Conservation (phyloP, 2,329 filamentous ascomycete genomes). For the Hymenoscyphus fructigenus region DNA sequence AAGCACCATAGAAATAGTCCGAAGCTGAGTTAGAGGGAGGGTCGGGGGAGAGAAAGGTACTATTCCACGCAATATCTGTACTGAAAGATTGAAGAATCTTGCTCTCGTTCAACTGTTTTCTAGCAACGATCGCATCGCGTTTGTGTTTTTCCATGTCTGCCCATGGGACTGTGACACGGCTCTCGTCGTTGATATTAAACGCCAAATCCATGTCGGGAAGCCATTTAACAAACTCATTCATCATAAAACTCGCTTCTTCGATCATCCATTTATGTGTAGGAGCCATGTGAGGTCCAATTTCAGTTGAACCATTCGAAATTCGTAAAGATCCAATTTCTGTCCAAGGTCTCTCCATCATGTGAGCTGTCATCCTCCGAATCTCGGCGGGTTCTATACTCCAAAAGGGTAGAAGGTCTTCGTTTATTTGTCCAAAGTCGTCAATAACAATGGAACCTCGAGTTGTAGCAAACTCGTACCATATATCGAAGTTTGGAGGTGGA, state of each 20-base stretch:
- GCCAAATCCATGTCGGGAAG: slow-evolving; percentile 54
- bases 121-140: slow-evolving; percentile 7
- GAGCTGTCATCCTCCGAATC: slow-evolving; percentile 25
- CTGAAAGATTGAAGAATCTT: slow-evolving; percentile 13
- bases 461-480: slow-evolving; percentile 37
- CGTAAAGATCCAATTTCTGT: slow-evolving; percentile 38
- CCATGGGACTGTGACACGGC: slow-evolving; percentile 44
- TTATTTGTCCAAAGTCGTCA: slow-evolving; percentile 37
- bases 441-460: slow-evolving; percentile 32
- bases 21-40: slow-evolving; percentile 6
- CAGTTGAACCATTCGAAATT: slow-evolving; percentile 35
- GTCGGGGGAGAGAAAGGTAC: slow-evolving; percentile 1
- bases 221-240: slow-evolving; percentile 43
- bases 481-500: slow-evolving; percentile 30
- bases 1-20: slow-evolving; percentile 42
- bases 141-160: slow-evolving; percentile 15
- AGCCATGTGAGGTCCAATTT: slow-evolving; percentile 36
- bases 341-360: slow-evolving; percentile 20
- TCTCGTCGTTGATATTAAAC: slow-evolving; percentile 52
- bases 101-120: slow-evolving; percentile 12
- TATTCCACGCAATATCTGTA: slow-evolving; percentile 1
- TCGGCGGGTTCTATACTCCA: slow-evolving; percentile 33
- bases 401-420: slow-evolving; percentile 35
- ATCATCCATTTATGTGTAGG: slow-evolving; percentile 42
- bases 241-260: slow-evolving; percentile 40